phyloP scores from a whole-genome alignment of 83 land plant species.

The Thuja plicata region DNA sequence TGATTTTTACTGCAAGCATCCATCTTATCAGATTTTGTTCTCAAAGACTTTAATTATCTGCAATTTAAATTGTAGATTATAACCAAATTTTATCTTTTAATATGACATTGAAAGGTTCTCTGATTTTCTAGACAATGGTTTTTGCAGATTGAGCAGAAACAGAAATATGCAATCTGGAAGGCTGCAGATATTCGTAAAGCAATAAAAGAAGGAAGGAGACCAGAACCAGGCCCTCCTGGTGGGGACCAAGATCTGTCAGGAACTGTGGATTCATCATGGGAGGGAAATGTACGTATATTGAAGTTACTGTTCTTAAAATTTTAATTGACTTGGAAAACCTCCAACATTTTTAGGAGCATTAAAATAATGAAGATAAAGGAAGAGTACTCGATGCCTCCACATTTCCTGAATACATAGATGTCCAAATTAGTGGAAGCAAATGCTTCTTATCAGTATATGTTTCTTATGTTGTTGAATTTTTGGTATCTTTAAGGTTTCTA shows the following conservation, averaged over 20 bases:
- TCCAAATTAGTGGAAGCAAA: not conserved
- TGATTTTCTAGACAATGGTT: not conserved
- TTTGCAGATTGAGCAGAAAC: conserved; percentile 87
- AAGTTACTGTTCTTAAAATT: not conserved
- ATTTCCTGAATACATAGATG: not conserved
- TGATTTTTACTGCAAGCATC: not conserved
- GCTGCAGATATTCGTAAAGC: conserved; percentile 98
- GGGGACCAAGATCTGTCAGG: conserved; percentile 59
- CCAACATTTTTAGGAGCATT: not conserved
- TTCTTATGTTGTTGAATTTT: not conserved
- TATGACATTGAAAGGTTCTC: not conserved
- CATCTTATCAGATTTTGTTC: not conserved
- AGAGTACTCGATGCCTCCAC: not conserved
- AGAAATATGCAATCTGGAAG: conserved; percentile 96
- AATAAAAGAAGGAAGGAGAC: conserved; percentile 89
- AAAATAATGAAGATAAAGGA: not conserved
- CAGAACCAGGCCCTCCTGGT: conserved; percentile 91
- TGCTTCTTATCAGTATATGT: not conserved
- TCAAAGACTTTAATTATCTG: not conserved
- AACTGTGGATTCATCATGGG: not conserved
- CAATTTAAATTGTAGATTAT: not conserved
- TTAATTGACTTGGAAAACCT: not conserved
- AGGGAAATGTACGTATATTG: not conserved
- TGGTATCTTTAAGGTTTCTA: not conserved
- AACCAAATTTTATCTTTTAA: not conserved